phyloP scores from a whole-genome alignment of 1,139 yeast genomes.

The Geotrichum reessii region DNA sequence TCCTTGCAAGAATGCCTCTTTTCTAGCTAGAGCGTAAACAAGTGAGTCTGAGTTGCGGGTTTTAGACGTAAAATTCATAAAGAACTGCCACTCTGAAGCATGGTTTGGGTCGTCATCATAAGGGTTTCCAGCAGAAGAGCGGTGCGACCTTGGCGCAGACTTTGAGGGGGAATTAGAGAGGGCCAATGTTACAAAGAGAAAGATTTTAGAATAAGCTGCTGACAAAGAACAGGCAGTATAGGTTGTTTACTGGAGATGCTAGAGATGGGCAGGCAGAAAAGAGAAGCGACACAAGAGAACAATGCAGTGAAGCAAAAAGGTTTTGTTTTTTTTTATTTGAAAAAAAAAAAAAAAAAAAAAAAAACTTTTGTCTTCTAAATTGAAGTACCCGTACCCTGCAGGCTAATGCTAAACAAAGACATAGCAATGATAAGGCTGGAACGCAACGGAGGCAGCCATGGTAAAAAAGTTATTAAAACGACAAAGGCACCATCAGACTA shows the following conservation, averaged over 20 bases:
- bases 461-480: background rate
- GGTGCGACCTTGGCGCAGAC: background rate
- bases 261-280: background rate
- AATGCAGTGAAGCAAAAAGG: background rate
- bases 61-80: conserved; percentile 24
- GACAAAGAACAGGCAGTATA: background rate
- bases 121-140: background rate
- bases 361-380: background rate
- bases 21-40: conserved; percentile 32
- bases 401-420: background rate
- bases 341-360: background rate
- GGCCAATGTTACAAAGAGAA: background rate
- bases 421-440: background rate
- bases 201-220: background rate
- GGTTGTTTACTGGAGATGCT: background rate
- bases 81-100: conserved; percentile 1
- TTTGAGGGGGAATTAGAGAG: background rate
- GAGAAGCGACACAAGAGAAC: background rate
- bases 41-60: conserved; percentile 31
- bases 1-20: conserved; percentile 34
- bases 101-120: conserved; percentile 31
- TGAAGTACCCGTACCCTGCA: background rate
- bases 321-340: background rate
- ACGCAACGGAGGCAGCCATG: background rate
- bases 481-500: background rate